Evolutionary conservation across 495 filamentous ascomycete species (phyloP).

Genomic region (Penicillium bialowiezense): DNA sequence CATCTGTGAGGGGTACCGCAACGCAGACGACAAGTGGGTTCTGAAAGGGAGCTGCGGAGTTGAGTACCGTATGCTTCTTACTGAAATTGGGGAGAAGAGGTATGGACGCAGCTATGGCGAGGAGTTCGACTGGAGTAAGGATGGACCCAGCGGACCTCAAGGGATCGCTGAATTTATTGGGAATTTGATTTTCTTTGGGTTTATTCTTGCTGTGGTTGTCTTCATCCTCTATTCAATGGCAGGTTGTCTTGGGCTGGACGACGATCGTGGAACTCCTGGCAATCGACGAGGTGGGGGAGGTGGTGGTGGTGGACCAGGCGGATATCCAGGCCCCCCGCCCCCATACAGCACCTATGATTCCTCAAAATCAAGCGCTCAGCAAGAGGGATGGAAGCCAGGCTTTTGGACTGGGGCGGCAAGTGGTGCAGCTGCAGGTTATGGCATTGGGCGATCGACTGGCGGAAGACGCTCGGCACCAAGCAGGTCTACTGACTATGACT

Average conservation of each 20-base stretch:
- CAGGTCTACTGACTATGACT: slow-evolving; percentile 13
- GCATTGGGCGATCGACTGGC: slow-evolving; percentile 55
- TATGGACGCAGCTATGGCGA: slow-evolving; percentile 44
- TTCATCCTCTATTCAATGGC: slow-evolving; percentile 30
- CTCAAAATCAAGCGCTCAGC: slow-evolving; percentile 17
- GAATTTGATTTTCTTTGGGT: slow-evolving; percentile 46
- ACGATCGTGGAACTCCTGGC: slow-evolving; percentile 10
- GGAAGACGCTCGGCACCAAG: not conserved
- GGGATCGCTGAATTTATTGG: too few species aligned
- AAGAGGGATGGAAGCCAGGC: slow-evolving; percentile 77
- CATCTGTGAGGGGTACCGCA: slow-evolving; percentile 83
- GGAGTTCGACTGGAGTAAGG: not conserved
- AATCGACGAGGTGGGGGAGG: slow-evolving; percentile 43
- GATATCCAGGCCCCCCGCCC: slow-evolving; percentile 42
- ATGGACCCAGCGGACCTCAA: too few species aligned
- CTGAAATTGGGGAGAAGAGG: slow-evolving; percentile 71
- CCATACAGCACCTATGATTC: slow-evolving; percentile 3
- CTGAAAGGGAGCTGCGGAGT: slow-evolving; percentile 90
- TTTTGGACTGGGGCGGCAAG: slow-evolving; percentile 80
- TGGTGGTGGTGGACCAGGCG: slow-evolving; percentile 50
- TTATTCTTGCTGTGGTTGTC: slow-evolving; percentile 40
- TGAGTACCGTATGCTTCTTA: slow-evolving; percentile 82
- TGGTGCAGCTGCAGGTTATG: slow-evolving; percentile 70
- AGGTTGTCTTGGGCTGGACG: slow-evolving; percentile 19
- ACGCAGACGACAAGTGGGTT: slow-evolving; percentile 73